Percentiles rank a stretch among this genome's conserved stretches.
phyloP scores from a whole-genome alignment of 805 yeast genomes.

The Wickerhamomyces xylosicus region DNA sequence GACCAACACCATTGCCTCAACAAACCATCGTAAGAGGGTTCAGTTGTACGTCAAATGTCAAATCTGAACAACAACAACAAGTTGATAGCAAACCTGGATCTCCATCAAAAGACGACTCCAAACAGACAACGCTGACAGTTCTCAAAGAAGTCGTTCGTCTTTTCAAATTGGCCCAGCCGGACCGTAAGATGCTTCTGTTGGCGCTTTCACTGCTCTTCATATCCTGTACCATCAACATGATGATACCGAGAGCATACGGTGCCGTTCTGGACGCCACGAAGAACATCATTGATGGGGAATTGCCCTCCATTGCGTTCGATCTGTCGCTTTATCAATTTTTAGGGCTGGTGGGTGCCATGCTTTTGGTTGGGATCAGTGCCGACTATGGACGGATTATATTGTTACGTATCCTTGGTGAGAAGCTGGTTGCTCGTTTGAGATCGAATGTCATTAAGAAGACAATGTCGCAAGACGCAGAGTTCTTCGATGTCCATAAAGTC shows the following conservation, averaged over 20 bases:
- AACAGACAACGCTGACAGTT: constrained; percentile 6
- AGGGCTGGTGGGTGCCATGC: constrained; percentile 31
- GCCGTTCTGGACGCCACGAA: constrained; percentile 40
- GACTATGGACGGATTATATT: constrained; percentile 67
- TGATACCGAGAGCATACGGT: constrained; percentile 48
- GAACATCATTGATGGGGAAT: constrained; percentile 20
- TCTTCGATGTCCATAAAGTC: constrained; percentile 87
- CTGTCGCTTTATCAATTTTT: constrained; percentile 54
- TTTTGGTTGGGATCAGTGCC: constrained; percentile 52
- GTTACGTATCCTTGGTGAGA: constrained; percentile 72
- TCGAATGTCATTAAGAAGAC: constrained; percentile 68
- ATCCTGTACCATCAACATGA: constrained; percentile 41
- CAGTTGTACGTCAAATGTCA: background rate
- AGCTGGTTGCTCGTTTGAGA: constrained; percentile 75
- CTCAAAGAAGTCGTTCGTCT: constrained; percentile 26
- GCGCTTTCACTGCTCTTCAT: constrained; percentile 35
- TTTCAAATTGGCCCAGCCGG: constrained; percentile 32
- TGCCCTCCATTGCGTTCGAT: constrained; percentile 34
- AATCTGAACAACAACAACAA: background rate
- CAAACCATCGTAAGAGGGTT: too few species aligned
- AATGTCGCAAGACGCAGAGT: constrained; percentile 81
- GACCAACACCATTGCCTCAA: too few species aligned
- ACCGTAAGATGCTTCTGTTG: constrained; percentile 29
- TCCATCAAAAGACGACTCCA: background rate
- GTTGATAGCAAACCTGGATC: background rate